Conservation (phyloP, 1,284 basidiomycete genomes). For the Bondarzewia mesenterica region DNA sequence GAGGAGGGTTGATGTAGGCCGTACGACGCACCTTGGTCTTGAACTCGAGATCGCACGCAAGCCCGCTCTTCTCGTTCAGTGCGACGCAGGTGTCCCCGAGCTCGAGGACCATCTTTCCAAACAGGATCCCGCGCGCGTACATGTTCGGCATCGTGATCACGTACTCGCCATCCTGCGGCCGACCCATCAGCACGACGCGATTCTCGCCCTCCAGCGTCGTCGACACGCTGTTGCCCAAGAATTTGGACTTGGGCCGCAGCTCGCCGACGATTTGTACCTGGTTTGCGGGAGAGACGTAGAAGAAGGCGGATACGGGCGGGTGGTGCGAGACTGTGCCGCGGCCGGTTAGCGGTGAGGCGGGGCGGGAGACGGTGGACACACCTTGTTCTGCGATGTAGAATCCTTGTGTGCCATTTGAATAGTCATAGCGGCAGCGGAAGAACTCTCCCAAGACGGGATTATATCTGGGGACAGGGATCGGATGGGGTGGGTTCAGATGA, state of each 20-base stretch:
- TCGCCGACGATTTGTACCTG: constrained; percentile 82
- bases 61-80: constrained; percentile 70
- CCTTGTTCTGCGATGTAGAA: constrained; percentile 99
- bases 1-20: constrained; percentile 1
- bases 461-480: constrained; percentile 50
- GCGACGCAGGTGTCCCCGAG: constrained; percentile 89
- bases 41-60: constrained; percentile 87
- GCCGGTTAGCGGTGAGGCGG: neutral
- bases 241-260: constrained; percentile 91
- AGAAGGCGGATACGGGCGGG: constrained; percentile 94
- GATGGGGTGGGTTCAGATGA: constrained; percentile 7
- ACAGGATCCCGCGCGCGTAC: constrained; percentile 95
- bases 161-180: constrained; percentile 84
- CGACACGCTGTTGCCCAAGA: constrained; percentile 93
- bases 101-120: constrained; percentile 98
- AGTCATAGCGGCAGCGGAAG: constrained; percentile 94
- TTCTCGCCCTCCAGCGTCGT: constrained; percentile 97
- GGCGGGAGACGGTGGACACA: constrained; percentile 16
- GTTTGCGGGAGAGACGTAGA: constrained; percentile 93
- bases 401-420: constrained; percentile 84
- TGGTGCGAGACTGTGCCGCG: constrained; percentile 73
- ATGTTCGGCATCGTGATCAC: constrained; percentile 94
- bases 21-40: constrained; percentile 78
- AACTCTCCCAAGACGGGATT: constrained; percentile 97
- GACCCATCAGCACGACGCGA: constrained; percentile 72